Evolutionary conservation across 2,329 filamentous ascomycete species (phyloP).

Genomic region (Sphaerulina musiva): DNA sequence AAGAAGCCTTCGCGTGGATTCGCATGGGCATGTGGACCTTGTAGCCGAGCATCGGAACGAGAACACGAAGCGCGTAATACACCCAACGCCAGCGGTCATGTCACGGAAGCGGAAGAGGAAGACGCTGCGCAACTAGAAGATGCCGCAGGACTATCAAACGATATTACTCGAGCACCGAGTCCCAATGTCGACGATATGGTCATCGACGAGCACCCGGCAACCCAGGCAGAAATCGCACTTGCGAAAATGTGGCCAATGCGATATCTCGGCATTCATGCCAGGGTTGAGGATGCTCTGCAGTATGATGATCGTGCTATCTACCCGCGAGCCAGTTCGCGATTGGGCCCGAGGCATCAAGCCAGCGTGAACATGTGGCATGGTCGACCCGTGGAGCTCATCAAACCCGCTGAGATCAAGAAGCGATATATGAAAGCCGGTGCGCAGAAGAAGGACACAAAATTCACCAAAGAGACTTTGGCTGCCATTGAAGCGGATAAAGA

Average conservation of each 20-base stretch:
- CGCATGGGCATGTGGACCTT: constrained; percentile 94
- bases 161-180: constrained; percentile 55
- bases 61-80: constrained; percentile 86
- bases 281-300: constrained; percentile 88
- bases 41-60: constrained; percentile 89
- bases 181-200: constrained; percentile 44
- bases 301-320: constrained; percentile 93
- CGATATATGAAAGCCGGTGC: constrained; percentile 54
- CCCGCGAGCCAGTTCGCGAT: constrained; percentile 83
- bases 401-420: constrained; percentile 78
- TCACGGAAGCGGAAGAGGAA: constrained; percentile 56
- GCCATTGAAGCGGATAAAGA: constrained; percentile 75
- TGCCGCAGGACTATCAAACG: constrained; percentile 45
- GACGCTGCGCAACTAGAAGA: constrained; percentile 64
- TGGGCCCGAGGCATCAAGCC: constrained; percentile 88
- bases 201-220: constrained; percentile 57
- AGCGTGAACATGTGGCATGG: constrained; percentile 80
- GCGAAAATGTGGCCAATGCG: constrained; percentile 94
- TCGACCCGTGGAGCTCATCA: constrained; percentile 80
- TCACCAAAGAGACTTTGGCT: constrained; percentile 71
- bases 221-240: constrained; percentile 82
- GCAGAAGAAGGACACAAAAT: constrained; percentile 68
- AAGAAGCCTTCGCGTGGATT: constrained; percentile 98
- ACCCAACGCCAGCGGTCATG: constrained; percentile 56
- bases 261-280: constrained; percentile 91